These are phyloP conservation scores for Malus domestica DNA, from an alignment of 306 rosid species.

Conservation along the genomic window DNA sequence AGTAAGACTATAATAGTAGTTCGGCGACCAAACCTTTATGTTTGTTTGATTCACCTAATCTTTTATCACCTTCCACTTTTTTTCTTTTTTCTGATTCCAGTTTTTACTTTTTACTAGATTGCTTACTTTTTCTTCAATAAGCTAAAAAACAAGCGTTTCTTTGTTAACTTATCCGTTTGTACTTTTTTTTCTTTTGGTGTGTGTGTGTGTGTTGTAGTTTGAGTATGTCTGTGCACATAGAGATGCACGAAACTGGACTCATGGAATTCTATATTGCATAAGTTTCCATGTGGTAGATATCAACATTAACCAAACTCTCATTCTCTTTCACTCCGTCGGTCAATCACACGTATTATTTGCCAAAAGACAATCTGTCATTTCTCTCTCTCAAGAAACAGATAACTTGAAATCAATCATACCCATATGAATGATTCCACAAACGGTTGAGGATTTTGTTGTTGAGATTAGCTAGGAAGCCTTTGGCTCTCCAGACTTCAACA, in stretches of 20 bases:
- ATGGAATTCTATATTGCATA: not conserved
- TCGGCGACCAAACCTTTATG: no score
- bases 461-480: constrained; percentile 1
- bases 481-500: not conserved
- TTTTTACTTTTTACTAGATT: no score
- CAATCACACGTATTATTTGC: not conserved
- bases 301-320: constrained; percentile 27
- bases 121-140: no score
- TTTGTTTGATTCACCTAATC: no score
- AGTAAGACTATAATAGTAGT: no score
- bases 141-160: no score
- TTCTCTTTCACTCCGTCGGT: not conserved
- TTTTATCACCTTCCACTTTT: no score
- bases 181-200: no score
- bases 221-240: no score
- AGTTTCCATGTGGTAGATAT: constrained; percentile 34
- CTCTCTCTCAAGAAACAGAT: constrained; percentile 14
- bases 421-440: not conserved
- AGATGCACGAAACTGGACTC: not conserved
- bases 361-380: not conserved
- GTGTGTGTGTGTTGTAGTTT: no score
- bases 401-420: constrained; percentile 11
- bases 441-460: constrained; percentile 24
- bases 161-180: no score
- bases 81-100: no score